These are phyloP conservation scores for Plasmopara viticola DNA, from an alignment of 352 stramenopile species.

Conservation along the genomic window DNA sequence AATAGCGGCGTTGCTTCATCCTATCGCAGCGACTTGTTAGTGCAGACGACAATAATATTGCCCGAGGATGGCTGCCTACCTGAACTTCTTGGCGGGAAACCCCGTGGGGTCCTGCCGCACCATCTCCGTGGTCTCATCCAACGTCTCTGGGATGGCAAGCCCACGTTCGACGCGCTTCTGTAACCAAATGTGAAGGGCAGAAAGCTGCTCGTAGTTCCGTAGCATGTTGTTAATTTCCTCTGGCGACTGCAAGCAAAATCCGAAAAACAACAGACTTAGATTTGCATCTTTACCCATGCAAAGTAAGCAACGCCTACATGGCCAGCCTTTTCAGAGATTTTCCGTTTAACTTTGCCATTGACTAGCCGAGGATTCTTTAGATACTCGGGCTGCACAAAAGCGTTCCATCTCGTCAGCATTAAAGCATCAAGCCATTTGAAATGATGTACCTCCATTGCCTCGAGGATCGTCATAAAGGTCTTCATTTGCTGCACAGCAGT, in stretches of 20 bases:
- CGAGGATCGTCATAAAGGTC: constrained; percentile 69
- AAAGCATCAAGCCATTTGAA: not conserved
- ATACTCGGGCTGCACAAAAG: constrained; percentile 40
- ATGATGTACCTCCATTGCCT: constrained; percentile 54
- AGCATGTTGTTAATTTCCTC: constrained; percentile 87
- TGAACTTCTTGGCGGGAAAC: constrained; percentile 81
- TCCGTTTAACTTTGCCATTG: constrained; percentile 79
- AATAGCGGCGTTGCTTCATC: constrained; percentile 70
- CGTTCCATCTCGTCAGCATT: not conserved
- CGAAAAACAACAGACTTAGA: not conserved
- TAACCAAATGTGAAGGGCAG: constrained; percentile 68
- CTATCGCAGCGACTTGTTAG: constrained; percentile 15
- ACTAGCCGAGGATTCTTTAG: constrained; percentile 70
- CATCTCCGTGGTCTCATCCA: constrained; percentile 75
- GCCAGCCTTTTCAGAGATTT: constrained; percentile 74
- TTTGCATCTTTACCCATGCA: not conserved
- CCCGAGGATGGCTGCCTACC: constrained; percentile 24
- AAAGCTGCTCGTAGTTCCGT: constrained; percentile 78
- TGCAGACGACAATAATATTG: not conserved
- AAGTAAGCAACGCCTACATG: constrained; percentile 39
- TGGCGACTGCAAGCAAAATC: constrained; percentile 30
- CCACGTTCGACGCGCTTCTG: constrained; percentile 75
- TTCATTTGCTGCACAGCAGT: constrained; percentile 84
- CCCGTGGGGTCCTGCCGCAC: constrained; percentile 78
- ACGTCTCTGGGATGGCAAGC: constrained; percentile 59